Conservation (phyloP, 257 asterid genomes). For the Coffea eugenioides region DNA sequence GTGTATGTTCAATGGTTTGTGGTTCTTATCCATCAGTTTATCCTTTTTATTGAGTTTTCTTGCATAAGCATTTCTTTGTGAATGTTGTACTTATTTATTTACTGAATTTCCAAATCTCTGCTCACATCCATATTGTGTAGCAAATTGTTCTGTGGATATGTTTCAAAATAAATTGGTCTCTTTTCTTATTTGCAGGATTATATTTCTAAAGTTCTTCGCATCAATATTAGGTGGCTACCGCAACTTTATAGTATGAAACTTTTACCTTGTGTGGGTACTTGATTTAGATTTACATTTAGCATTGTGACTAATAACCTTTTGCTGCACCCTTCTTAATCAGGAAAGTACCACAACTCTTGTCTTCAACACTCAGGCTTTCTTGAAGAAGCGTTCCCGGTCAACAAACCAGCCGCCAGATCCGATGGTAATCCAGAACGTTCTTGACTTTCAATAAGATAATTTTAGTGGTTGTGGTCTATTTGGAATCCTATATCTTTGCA, state of each 20-base stretch:
- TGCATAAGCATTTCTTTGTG: neutral
- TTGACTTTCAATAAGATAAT: conserved; percentile 15
- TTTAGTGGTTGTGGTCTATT: conserved; percentile 1
- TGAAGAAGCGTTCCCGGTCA: conserved; percentile 91
- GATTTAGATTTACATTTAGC: conserved; percentile 16
- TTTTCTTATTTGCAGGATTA: conserved; percentile 64
- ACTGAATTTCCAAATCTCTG: neutral
- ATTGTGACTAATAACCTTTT: conserved; percentile 28
- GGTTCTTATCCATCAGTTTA: neutral
- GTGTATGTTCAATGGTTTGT: neutral
- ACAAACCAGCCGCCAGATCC: conserved; percentile 90
- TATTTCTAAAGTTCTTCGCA: conserved; percentile 84
- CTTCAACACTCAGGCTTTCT: conserved; percentile 88
- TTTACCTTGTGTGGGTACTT: conserved; percentile 32
- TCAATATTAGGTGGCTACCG: conserved; percentile 75
- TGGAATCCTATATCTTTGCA: neutral
- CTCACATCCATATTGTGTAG: neutral
- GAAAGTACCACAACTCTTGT: conserved; percentile 81
- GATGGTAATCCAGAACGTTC: conserved; percentile 51
- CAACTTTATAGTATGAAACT: conserved; percentile 76
- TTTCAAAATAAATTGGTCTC: conserved; percentile 1
- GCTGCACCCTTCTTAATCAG: conserved; percentile 35
- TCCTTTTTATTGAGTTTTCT: neutral
- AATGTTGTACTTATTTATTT: neutral
- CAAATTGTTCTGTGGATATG: neutral